A percentile compares a stretch with the other conserved stretches of the same genome.
Conservation (phyloP, 352 stramenopile genomes). For the Phytophthora agathidicida region DNA sequence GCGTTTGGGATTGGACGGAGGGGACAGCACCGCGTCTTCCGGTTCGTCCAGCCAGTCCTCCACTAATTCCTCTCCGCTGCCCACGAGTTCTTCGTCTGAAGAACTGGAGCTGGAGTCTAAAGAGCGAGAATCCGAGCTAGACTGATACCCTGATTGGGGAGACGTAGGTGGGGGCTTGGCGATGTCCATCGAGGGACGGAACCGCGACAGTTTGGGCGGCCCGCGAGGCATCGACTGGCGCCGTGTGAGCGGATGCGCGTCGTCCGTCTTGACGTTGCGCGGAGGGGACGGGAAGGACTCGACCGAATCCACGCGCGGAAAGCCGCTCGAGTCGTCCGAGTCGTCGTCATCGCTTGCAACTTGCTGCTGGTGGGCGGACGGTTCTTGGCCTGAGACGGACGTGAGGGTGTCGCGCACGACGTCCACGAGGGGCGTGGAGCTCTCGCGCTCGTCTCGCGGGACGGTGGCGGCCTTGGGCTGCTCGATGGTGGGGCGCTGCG, state of each 20-base stretch:
- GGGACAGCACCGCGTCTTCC: conserved; percentile 63
- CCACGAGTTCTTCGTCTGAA: conserved; percentile 44
- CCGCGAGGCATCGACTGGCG: conserved; percentile 35
- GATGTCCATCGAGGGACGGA: conserved; percentile 40
- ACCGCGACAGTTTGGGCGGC: conserved; percentile 44
- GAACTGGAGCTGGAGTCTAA: conserved; percentile 51
- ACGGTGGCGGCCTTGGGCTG: neutral
- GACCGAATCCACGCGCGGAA: conserved; percentile 11
- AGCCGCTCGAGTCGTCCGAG: neutral
- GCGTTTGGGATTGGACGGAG: conserved; percentile 36
- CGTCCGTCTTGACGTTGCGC: conserved; percentile 17
- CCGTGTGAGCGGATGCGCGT: conserved; percentile 24
- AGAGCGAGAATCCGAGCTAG: conserved; percentile 47
- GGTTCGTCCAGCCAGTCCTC: conserved; percentile 83
- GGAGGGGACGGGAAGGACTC: conserved; percentile 29
- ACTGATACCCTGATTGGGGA: conserved; percentile 33
- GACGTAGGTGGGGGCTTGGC: conserved; percentile 18
- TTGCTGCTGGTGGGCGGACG: conserved; percentile 15
- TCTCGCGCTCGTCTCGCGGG: conserved; percentile 10
- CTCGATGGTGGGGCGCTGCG: conserved; percentile 9
- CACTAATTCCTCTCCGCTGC: conserved; percentile 59
- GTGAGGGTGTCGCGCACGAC: conserved; percentile 21
- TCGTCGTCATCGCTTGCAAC: conserved; percentile 25
- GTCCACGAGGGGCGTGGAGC: conserved; percentile 16
- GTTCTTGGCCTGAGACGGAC: conserved; percentile 15